Evolutionary conservation across 768 basidiomycete species (phyloP).

Genomic region (Cystofilobasidium macerans): DNA sequence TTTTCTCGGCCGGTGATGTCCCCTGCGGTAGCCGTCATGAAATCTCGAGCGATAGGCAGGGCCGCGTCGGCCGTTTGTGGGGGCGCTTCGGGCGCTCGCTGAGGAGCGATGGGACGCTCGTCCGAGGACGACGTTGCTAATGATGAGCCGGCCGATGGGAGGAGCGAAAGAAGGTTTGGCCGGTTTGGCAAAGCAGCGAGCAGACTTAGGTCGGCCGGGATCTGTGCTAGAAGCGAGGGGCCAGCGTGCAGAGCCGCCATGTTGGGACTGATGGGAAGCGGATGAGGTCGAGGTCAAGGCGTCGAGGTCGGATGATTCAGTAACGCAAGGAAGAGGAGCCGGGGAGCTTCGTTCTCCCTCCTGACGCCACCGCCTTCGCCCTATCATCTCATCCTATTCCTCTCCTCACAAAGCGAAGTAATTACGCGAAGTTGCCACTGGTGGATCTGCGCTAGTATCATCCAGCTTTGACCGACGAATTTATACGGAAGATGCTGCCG

Average conservation of each 20-base stretch:
- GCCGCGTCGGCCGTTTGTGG: slow-evolving; percentile 8
- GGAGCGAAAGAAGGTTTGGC: neutral
- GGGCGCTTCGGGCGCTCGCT: neutral
- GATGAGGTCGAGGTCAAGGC: no score
- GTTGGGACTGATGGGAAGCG: no score
- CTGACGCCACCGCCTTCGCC: no score
- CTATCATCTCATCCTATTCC: no score
- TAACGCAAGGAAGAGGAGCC: no score
- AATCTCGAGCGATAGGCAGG: neutral
- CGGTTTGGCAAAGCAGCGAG: neutral
- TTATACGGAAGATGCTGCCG: no score
- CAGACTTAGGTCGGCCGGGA: slow-evolving; percentile 2
- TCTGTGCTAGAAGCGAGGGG: neutral
- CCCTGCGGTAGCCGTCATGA: neutral
- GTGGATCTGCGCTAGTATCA: no score
- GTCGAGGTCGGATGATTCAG: no score
- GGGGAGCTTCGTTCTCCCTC: no score
- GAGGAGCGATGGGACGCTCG: neutral
- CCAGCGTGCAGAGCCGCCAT: neutral
- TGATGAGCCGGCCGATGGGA: neutral
- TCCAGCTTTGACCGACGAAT: no score
- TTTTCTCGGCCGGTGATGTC: neutral
- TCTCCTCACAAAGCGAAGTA: no score
- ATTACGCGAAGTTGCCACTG: no score
- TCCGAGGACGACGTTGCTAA: neutral